A percentile compares a stretch with the other conserved stretches of the same genome.
phyloP scores from a whole-genome alignment of 371 early-diverging fungal species.

The Lichtheimia ornata region DNA sequence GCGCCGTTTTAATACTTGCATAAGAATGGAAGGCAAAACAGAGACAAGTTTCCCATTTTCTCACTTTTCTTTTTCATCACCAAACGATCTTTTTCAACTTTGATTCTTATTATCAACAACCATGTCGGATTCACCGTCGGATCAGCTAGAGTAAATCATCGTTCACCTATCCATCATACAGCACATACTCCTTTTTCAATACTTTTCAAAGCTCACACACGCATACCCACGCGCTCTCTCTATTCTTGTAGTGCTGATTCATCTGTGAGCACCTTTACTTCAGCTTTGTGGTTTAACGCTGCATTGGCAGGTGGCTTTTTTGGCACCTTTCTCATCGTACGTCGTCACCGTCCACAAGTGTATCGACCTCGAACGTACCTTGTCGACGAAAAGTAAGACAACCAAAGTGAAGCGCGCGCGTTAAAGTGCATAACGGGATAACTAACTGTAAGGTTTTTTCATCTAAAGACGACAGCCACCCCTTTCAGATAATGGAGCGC shows the following conservation, averaged over 20 bases:
- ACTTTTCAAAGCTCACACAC: no score
- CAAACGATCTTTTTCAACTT: neutral
- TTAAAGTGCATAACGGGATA: neutral
- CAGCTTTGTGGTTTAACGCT: slow-evolving; percentile 68
- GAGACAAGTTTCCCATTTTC: neutral
- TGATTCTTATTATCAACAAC: neutral
- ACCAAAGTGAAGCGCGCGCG: neutral
- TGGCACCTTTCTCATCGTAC: slow-evolving; percentile 61
- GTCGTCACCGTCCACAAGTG: slow-evolving; percentile 54
- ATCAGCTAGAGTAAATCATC: slow-evolving; percentile 3
- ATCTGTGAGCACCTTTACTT: slow-evolving; percentile 61
- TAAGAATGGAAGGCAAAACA: no score
- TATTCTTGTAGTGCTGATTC: slow-evolving; percentile 31
- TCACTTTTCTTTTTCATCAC: neutral
- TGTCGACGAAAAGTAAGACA: slow-evolving; percentile 55
- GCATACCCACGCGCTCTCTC: neutral
- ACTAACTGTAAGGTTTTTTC: neutral
- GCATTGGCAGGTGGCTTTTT: slow-evolving; percentile 58
- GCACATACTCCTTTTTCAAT: no score
- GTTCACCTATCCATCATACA: neutral
- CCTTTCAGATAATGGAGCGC: slow-evolving; percentile 44
- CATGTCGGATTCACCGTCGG: slow-evolving; percentile 1
- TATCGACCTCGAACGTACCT: slow-evolving; percentile 75
- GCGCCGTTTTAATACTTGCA: no score
- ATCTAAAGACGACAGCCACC: slow-evolving; percentile 57